Conservation (phyloP, 2,329 filamentous ascomycete genomes). For the Microascus cirrosus region DNA sequence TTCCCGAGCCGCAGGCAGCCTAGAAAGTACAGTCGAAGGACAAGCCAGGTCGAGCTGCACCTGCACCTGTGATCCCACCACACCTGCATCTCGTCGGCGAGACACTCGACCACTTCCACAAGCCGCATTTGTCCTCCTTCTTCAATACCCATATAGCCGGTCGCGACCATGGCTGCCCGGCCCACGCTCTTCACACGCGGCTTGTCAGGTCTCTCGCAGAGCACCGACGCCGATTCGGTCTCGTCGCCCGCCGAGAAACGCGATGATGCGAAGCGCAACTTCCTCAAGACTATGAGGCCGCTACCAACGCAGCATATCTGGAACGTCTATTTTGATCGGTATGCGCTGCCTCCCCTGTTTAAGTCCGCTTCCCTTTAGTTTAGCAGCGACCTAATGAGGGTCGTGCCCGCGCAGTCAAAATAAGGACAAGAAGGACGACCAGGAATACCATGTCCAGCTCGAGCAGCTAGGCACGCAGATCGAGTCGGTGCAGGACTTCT, state of each 20-base stretch:
- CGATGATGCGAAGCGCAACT: conserved; percentile 74
- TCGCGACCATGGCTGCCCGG: conserved; percentile 40
- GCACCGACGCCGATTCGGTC: conserved; percentile 47
- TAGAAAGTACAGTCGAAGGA: too few relatives aligned
- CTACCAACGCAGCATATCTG: conserved; percentile 73
- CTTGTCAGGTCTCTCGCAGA: conserved; percentile 50
- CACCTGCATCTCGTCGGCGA: neutral
- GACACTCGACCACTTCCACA: neutral
- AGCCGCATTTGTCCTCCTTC: neutral
- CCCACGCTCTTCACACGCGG: conserved; percentile 51
- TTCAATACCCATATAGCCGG: neutral
- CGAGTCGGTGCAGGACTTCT: conserved; percentile 77
- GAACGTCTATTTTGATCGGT: conserved; percentile 59
- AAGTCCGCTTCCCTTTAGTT: neutral
- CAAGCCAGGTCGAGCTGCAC: too few relatives aligned
- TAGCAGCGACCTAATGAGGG: neutral
- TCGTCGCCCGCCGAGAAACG: conserved; percentile 62
- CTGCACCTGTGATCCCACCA: neutral
- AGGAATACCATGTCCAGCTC: conserved; percentile 41
- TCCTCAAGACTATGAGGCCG: conserved; percentile 61
- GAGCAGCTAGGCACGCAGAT: conserved; percentile 55
- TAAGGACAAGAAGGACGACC: conserved; percentile 31
- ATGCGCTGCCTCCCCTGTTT: conserved; percentile 9
- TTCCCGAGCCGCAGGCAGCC: too few relatives aligned
- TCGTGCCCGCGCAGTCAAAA: conserved; percentile 19